These are phyloP conservation scores for Pontederia crassipes DNA, from an alignment of 176 grass and related monocot species.

Conservation along the genomic window DNA sequence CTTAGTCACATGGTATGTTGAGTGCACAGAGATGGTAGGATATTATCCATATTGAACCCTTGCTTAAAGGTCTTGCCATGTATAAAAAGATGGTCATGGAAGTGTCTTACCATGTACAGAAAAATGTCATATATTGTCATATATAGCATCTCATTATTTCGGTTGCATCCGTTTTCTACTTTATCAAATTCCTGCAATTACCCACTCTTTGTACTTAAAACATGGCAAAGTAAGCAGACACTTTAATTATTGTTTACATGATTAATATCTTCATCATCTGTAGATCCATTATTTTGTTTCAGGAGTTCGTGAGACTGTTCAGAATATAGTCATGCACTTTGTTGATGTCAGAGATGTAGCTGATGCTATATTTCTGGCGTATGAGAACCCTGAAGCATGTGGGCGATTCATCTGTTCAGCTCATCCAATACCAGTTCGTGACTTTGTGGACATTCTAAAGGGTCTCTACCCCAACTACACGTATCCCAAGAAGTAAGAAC, in stretches of 20 bases:
- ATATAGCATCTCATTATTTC: too few relatives aligned
- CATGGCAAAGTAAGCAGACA: neutral
- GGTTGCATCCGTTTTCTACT: too few relatives aligned
- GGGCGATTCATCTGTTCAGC: slow-evolving; percentile 31
- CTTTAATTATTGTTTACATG: neutral
- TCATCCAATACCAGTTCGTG: slow-evolving; percentile 10
- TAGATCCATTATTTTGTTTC: neutral
- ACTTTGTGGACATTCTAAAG: slow-evolving; percentile 42
- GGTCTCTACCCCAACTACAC: slow-evolving; percentile 30
- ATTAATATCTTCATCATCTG: neutral
- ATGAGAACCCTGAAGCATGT: slow-evolving; percentile 29
- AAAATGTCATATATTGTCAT: too few relatives aligned
- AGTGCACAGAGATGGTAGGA: too few relatives aligned
- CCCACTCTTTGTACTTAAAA: too few relatives aligned
- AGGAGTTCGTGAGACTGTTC: slow-evolving; percentile 25
- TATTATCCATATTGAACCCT: too few relatives aligned
- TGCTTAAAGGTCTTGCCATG: too few relatives aligned
- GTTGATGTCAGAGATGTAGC: slow-evolving; percentile 50
- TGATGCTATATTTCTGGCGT: slow-evolving; percentile 33
- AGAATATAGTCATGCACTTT: slow-evolving; percentile 30
- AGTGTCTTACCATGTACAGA: too few relatives aligned
- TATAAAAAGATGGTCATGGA: too few relatives aligned
- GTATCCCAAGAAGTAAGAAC: slow-evolving; percentile 23
- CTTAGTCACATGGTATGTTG: too few relatives aligned
- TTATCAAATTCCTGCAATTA: too few relatives aligned